Evolutionary conservation across 306 rosid genomes (phyloP).

Genomic region (Senna tora): DNA sequence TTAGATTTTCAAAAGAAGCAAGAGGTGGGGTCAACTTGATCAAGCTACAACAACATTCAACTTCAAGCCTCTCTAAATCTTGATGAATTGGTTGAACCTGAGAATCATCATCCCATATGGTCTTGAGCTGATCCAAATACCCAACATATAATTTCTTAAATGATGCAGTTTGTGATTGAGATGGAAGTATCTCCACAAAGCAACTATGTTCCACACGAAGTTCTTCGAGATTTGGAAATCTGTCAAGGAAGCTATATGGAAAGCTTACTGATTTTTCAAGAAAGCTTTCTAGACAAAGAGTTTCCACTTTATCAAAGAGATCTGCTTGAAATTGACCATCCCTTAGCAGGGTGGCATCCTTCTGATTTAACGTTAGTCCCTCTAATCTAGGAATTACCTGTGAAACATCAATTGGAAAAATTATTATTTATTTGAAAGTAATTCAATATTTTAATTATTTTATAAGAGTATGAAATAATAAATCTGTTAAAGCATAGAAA

Average conservation of each 20-base stretch:
- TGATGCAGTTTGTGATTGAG: not conserved
- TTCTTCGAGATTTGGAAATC: not conserved
- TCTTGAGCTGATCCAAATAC: not conserved
- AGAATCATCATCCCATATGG: not conserved
- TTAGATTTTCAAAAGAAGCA: not conserved
- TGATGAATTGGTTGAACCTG: not conserved
- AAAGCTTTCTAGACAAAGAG: too few relatives aligned
- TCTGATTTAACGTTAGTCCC: not conserved
- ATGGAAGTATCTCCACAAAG: slow-evolving; percentile 2
- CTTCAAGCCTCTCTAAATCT: not conserved
- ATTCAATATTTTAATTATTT: too few relatives aligned
- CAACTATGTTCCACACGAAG: not conserved
- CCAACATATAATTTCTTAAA: not conserved
- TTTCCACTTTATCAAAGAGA: too few relatives aligned
- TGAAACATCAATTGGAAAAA: not conserved
- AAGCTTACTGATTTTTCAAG: not conserved
- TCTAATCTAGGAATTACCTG: not conserved
- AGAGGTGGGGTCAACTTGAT: not conserved
- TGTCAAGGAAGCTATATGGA: not conserved
- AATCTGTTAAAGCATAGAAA: too few relatives aligned
- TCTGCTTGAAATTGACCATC: not conserved
- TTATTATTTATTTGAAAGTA: too few relatives aligned
- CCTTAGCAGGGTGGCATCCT: not conserved
- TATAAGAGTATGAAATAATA: too few relatives aligned
- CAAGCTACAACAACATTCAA: not conserved